Conservation (phyloP, 2,329 filamentous ascomycete species). For the Venturia effusa region DNA sequence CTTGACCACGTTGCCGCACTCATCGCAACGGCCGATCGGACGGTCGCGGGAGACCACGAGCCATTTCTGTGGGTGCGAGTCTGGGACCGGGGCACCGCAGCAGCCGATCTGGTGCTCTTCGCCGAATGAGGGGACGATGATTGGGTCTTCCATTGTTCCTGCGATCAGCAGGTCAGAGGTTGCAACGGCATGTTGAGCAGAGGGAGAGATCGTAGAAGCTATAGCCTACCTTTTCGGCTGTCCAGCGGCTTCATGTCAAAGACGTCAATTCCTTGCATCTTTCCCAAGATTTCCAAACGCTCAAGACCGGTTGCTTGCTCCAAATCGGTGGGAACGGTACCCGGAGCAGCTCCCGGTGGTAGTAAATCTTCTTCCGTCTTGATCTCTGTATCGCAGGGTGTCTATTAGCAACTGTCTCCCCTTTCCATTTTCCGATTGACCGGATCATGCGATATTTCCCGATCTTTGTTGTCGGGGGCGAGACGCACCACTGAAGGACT, state of each 20-base stretch:
- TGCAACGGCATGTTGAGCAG: background rate
- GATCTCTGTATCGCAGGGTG: slow-evolving; percentile 54
- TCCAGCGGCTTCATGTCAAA: slow-evolving; percentile 98
- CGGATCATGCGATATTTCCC: background rate
- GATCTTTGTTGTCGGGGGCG: background rate
- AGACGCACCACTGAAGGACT: slow-evolving; percentile 10
- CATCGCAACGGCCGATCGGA: slow-evolving; percentile 86
- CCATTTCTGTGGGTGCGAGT: slow-evolving; percentile 88
- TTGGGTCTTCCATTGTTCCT: slow-evolving; percentile 81
- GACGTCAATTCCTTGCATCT: slow-evolving; percentile 96
- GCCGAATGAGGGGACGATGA: slow-evolving; percentile 80
- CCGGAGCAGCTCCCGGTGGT: slow-evolving; percentile 67
- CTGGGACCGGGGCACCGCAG: slow-evolving; percentile 74
- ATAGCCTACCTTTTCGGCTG: slow-evolving; percentile 63
- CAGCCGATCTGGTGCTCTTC: slow-evolving; percentile 96
- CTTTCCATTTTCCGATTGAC: background rate
- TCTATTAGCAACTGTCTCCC: background rate
- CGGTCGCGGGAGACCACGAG: slow-evolving; percentile 79
- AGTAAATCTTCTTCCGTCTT: slow-evolving; percentile 72
- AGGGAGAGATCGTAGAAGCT: background rate
- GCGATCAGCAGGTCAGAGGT: slow-evolving; percentile 6
- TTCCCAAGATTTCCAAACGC: slow-evolving; percentile 96
- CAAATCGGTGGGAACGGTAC: slow-evolving; percentile 83
- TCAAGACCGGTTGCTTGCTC: slow-evolving; percentile 96
- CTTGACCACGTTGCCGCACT: slow-evolving; percentile 95